phyloP scores from a whole-genome alignment of 148 eudicot species.

The Salicornia ramosissima region DNA sequence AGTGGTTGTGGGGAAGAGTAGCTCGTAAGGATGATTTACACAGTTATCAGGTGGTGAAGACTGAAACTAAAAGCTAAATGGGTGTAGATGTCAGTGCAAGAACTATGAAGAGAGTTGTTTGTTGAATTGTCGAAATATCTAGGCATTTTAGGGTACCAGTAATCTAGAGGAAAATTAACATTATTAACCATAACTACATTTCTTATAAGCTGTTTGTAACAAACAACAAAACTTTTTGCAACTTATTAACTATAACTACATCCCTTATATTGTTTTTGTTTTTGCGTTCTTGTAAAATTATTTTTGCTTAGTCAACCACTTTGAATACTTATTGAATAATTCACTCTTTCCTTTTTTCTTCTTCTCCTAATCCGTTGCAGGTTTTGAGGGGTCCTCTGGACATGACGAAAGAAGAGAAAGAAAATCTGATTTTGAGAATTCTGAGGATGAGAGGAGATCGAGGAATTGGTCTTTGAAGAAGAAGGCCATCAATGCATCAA shows the following conservation, averaged over 20 bases:
- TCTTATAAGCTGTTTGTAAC: too few species aligned
- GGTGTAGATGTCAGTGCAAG: not conserved
- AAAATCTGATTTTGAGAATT: slow-evolving; percentile 86
- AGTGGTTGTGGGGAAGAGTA: not conserved
- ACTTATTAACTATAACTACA: too few species aligned
- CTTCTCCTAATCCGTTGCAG: slow-evolving; percentile 31
- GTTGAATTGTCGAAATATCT: slow-evolving; percentile 12
- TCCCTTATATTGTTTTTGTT: too few species aligned
- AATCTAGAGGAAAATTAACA: too few species aligned
- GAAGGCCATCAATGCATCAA: slow-evolving; percentile 89
- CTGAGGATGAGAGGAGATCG: slow-evolving; percentile 93
- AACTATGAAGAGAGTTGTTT: not conserved
- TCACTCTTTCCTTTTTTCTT: not conserved
- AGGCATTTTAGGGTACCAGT: not conserved
- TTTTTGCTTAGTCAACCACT: too few species aligned
- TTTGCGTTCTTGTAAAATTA: too few species aligned
- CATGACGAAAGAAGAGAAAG: slow-evolving; percentile 83
- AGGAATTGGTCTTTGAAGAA: slow-evolving; percentile 77
- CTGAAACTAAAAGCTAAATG: too few species aligned
- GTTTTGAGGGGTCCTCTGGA: slow-evolving; percentile 82
- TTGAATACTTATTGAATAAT: too few species aligned
- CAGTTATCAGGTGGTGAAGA: not conserved
- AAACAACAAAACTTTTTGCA: too few species aligned
- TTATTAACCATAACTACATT: too few species aligned
- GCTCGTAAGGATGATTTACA: not conserved